Conservation (phyloP, 768 basidiomycete species). For the Rhodotorula babjevae region DNA sequence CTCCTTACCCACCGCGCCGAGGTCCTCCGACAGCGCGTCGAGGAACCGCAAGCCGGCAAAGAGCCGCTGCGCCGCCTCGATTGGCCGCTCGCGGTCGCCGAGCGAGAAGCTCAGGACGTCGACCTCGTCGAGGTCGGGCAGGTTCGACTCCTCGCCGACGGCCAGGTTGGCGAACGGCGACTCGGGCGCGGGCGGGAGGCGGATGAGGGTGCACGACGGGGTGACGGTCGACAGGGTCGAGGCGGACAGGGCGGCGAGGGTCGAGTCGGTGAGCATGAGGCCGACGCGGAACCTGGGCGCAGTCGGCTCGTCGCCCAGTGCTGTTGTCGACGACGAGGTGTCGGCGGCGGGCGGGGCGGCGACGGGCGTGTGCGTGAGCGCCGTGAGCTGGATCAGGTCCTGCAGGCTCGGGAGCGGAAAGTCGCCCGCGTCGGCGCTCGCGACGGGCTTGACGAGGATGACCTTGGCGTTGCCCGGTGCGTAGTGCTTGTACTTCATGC, state of each 20-base stretch:
- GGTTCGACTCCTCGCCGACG: conserved; percentile 15
- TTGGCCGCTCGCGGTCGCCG: conserved; percentile 48
- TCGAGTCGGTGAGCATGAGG: conserved; percentile 63
- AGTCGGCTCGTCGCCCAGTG: neutral
- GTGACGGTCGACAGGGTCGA: neutral
- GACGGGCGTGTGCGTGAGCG: conserved; percentile 10
- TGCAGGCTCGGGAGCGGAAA: conserved; percentile 21
- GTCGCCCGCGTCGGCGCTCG: neutral
- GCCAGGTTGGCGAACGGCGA: conserved; percentile 37
- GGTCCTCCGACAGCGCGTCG: conserved; percentile 50
- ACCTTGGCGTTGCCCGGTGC: conserved; percentile 78
- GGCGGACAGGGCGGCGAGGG: conserved; percentile 39
- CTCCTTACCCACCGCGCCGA: neutral
- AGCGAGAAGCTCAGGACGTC: conserved; percentile 41
- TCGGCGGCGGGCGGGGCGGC: neutral
- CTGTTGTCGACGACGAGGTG: too few relatives aligned
- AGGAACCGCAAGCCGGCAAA: conserved; percentile 82
- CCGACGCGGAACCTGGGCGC: conserved; percentile 55
- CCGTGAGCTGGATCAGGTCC: conserved; percentile 24
- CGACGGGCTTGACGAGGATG: conserved; percentile 55
- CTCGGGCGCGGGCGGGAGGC: neutral
- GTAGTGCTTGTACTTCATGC: conserved; percentile 99
- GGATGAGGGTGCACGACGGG: neutral
- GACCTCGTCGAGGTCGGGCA: conserved; percentile 11
- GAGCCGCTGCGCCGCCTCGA: conserved; percentile 68